Conservation (phyloP, 225 moss, liverwort and hornwort species). For the Neckera pumila region DNA sequence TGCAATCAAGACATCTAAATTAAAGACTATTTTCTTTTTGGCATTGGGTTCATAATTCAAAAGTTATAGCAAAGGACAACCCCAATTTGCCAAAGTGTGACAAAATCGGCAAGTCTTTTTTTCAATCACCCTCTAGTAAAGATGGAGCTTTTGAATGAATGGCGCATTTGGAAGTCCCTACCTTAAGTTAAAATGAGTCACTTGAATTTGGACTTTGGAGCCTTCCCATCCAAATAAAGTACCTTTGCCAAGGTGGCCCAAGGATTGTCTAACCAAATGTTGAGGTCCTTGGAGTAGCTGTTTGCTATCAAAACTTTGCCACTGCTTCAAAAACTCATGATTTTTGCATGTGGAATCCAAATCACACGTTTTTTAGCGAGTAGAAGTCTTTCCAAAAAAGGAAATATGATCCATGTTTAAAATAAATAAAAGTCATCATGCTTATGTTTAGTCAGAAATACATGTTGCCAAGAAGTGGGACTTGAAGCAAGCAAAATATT, state of each 20-base stretch:
- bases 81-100: no score
- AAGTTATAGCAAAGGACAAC: no score
- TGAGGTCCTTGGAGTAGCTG: accelerated
- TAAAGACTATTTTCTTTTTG: no score
- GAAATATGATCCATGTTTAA: not conserved
- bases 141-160: accelerated
- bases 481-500: not conserved
- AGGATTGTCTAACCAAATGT: accelerated
- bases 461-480: not conserved
- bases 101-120: no score
- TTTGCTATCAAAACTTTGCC: not conserved
- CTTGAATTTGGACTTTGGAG: not conserved
- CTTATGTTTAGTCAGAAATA: not conserved
- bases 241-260: not conserved
- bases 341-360: not conserved
- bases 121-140: no score
- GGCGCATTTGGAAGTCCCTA: no score
- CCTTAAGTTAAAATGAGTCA: not conserved
- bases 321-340: not conserved
- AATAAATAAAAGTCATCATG: not conserved
- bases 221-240: not conserved
- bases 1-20: no score
- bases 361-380: accelerated
- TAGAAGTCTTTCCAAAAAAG: no score
- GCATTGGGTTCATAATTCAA: no score